Evolutionary conservation across 176 grass and related monocot species (phyloP), one percentile per base, ranked within the genome.

Genomic region (Eleusine indica): DNA sequence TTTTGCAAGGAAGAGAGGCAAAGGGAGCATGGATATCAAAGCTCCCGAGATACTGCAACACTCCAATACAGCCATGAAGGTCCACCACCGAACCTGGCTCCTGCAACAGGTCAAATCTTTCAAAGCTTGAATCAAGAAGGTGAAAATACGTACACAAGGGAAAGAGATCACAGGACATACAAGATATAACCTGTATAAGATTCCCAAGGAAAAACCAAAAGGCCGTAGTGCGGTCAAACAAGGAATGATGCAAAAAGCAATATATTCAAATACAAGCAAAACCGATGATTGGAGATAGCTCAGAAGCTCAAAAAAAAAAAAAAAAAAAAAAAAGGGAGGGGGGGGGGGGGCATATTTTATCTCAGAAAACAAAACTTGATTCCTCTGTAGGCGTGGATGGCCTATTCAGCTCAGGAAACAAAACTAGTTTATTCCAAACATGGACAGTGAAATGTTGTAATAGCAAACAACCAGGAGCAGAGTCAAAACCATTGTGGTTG

Each of bases 101-200:
- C 75, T 79, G 75, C 48, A 68, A 68, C 11, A 60, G 12, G 49
- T 60, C 28, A 38, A 65, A 61, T 14, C n/a, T 12, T 67, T 60
- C 75, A 22, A 82, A 41, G 9, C 4, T 29, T 32, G 52, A 10
- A 52, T 48, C 21, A 17, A 65, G 57, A 76, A 52, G 49, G 53
- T 12, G 21, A 71, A 71, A 85, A 9, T 16, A 11, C 14, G 47
- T 61, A 82, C n/a, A 74, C 6, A 73, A 10, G 25, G 16, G 56
- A 46, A 9, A 60, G 39, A 71, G n/a, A 71, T 68, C 16, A 68
- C 10, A 80, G 1, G 4, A 25, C 10, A 2, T 69, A 6, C 9
- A 68, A 76, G 29, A 37, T 9, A 37, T 14, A 30, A 53, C 11
- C 12, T 11, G 6, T 32, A 21, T 42, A 37, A 82, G 39, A 42